Base-by-base conservation (phyloP, 768 basidiomycete species). In the Amanita jacksonii region DNA sequence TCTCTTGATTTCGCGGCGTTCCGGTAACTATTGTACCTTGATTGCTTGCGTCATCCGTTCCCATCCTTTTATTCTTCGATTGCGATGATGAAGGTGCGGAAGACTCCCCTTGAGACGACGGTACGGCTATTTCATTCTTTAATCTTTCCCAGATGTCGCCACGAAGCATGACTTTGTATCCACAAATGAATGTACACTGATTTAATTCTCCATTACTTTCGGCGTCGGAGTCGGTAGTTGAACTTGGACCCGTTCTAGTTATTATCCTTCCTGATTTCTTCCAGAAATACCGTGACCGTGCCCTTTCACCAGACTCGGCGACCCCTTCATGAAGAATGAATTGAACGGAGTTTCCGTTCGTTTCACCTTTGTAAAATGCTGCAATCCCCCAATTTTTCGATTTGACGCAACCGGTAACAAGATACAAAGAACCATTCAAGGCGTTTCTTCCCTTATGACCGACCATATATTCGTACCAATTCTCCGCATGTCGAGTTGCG, bases 391-490 rank as follows among this genome's bases (percentile, higher is more conserved):
- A 51, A 6, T 41, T 47, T 8, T 23, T 23, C 1, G 52, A 33
- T 38, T 56, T 56, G 24, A 54, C 48, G 30, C 43, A 51, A 5
- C 55, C 55, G 13, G 55, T 56, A 40, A 56, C 46, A 34, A 56
- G 38, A 45, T 54, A 56, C 3, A 56, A 37, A 4, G 49, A 35
- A 6, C 51, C 48, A 20, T 52, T 54, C 8, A 41, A 31, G 2
- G 46, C 32, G 15, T 47, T 38, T 8, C 49, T 27, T 0, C 44
- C 51, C 20, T 44, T 24, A 2, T 24, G 8, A 4, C 30, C 42
- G 16, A 46, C 52, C 31, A 49, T 41, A 24, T 52, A 56, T 25
- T 48, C 20, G 31, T 54, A 54, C 51, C 51, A 52, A 18, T 19
- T 40, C 19, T 49, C 32, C 5, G 55, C 55, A 34, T 56, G 38